phyloP scores from a whole-genome alignment of 495 filamentous ascomycete genomes.

The Penicillium flavigenum region DNA sequence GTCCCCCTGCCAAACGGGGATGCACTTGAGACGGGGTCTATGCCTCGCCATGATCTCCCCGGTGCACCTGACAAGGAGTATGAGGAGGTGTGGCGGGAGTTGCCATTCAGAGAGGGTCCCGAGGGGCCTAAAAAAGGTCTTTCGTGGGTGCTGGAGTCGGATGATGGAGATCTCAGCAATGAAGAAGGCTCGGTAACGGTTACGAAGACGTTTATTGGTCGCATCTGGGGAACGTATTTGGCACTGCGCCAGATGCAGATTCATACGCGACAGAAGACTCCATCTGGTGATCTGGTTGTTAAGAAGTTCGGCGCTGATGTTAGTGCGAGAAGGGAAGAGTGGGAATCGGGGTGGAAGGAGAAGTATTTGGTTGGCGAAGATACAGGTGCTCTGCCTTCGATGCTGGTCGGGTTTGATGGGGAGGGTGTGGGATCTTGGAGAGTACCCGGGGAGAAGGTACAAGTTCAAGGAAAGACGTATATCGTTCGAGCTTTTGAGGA shows the following conservation, averaged over 20 bases:
- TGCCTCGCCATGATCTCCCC: conserved; percentile 41
- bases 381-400: conserved; percentile 28
- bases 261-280: conserved; percentile 13
- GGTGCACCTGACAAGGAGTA: conserved; percentile 37
- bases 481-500: conserved; percentile 41
- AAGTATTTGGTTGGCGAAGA: conserved; percentile 31
- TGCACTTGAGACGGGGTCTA: conserved; percentile 41
- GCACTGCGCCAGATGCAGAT: conserved; percentile 36
- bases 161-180: conserved; percentile 15
- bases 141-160: conserved; percentile 41
- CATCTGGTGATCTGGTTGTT: conserved; percentile 22
- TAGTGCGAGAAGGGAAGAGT: conserved; percentile 43
- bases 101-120: conserved; percentile 27
- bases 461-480: conserved; percentile 29
- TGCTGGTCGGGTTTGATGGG: conserved; percentile 23
- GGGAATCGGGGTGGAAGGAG: conserved; percentile 26
- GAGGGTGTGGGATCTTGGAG: conserved; percentile 19
- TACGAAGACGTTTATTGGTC: conserved; percentile 37
- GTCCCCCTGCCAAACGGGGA: conserved; percentile 40
- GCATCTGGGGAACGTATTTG: conserved; percentile 40
- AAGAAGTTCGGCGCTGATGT: conserved; percentile 33
- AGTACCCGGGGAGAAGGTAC: conserved; percentile 27
- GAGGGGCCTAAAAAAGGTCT: conserved; percentile 26
- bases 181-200: conserved; percentile 29
- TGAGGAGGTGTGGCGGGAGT: conserved; percentile 43